phyloP scores from a whole-genome alignment of 495 filamentous ascomycete species.

The Penicillium taxi region DNA sequence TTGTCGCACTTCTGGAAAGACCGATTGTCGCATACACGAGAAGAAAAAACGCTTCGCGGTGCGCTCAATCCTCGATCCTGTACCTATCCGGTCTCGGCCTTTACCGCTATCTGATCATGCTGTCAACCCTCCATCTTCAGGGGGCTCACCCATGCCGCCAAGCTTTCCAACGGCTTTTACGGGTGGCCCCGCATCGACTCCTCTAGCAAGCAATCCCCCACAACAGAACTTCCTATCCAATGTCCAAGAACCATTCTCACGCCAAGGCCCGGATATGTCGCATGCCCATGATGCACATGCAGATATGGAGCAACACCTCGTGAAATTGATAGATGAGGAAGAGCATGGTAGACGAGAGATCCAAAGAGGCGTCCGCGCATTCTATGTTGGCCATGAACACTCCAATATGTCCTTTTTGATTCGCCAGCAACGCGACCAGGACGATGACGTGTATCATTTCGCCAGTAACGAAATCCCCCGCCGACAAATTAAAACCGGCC shows the following conservation, averaged over 20 bases:
- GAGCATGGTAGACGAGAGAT: constrained; percentile 36
- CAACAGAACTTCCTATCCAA: constrained; percentile 19
- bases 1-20: constrained; percentile 38
- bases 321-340: constrained; percentile 41
- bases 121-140: constrained; percentile 17
- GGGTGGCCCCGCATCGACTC: constrained; percentile 14
- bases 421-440: constrained; percentile 39
- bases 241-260: constrained; percentile 21
- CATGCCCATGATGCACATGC: constrained; percentile 28
- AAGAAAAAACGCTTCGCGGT: constrained; percentile 41
- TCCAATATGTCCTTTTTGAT: constrained; percentile 49
- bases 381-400: constrained; percentile 43
- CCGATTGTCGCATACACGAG: constrained; percentile 43
- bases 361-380: constrained; percentile 39
- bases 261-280: constrained; percentile 23
- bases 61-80: constrained; percentile 41
- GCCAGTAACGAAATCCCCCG: constrained; percentile 42
- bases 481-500: constrained; percentile 36
- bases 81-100: constrained; percentile 42
- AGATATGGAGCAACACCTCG: constrained; percentile 38
- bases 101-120: constrained; percentile 22
- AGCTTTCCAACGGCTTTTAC: constrained; percentile 28
- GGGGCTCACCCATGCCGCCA: constrained; percentile 16
- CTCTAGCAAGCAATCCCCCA: constrained; percentile 11
- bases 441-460: constrained; percentile 42